Evolutionary conservation across 805 yeast species (phyloP).

Genomic region (Metschnikowia corniflorae): DNA sequence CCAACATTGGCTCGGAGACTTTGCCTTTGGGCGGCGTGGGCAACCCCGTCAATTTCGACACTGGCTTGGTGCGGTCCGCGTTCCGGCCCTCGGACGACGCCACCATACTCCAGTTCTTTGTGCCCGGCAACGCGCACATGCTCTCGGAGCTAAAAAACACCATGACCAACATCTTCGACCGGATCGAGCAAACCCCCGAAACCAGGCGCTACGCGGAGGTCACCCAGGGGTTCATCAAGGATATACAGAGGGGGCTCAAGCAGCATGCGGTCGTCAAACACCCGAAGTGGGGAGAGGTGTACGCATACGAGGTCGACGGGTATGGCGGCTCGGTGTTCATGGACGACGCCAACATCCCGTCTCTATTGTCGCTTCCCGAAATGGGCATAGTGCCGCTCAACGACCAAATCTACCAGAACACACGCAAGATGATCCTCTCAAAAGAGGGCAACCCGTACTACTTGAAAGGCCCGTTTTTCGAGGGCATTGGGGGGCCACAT

Average conservation of each 20-base stretch:
- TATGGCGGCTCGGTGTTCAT: slow-evolving; percentile 68
- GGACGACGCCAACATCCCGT: slow-evolving; percentile 93
- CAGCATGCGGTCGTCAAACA: slow-evolving; percentile 65
- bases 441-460: slow-evolving; percentile 76
- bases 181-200: slow-evolving; percentile 11
- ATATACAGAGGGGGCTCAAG: slow-evolving; percentile 54
- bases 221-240: slow-evolving; percentile 35
- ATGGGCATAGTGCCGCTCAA: slow-evolving; percentile 54
- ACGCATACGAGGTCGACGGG: slow-evolving; percentile 88
- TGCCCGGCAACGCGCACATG: slow-evolving; percentile 83
- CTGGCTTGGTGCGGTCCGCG: slow-evolving; percentile 76
- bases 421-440: slow-evolving; percentile 70
- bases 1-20: slow-evolving; percentile 78
- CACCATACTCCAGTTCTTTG: slow-evolving; percentile 70
- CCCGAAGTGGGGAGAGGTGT: slow-evolving; percentile 68
- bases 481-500: slow-evolving; percentile 91
- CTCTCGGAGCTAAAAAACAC: slow-evolving; percentile 54
- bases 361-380: slow-evolving; percentile 75
- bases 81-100: slow-evolving; percentile 91
- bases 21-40: slow-evolving; percentile 76
- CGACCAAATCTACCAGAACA: slow-evolving; percentile 68
- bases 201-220: slow-evolving; percentile 15
- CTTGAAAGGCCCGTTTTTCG: slow-evolving; percentile 56
- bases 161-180: slow-evolving; percentile 20
- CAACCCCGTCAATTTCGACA: slow-evolving; percentile 69